Base-by-base conservation (phyloP, 2,329 filamentous ascomycete genomes). In the Nannizziopsis arthrosporioides region DNA sequence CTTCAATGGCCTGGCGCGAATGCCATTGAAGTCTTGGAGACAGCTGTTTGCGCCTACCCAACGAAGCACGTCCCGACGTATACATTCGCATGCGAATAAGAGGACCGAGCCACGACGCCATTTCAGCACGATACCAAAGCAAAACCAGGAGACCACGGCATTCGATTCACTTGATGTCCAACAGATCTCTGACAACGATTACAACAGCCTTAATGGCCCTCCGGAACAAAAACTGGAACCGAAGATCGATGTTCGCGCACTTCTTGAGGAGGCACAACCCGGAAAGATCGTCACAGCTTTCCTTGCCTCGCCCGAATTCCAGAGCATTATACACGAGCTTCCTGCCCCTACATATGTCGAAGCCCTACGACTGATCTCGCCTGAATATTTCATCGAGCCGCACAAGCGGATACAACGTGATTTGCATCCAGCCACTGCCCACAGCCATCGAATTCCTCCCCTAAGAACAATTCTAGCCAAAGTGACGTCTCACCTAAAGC, bases 321-420 rank as follows among this genome's bases (percentile, higher is more conserved):
- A 54, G 9, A 43, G 63, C 15, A 54, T 67, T 42, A 56, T 59
- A 46, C 17, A 41, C 49, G 22, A 51, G 37, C 27, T 87, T 17
- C 71, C 81, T 0, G 61, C 70, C 1, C 67, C 73, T 1, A 73
- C 73, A 0, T 80, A 87, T 57, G 77, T 78, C 1, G 78, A 83
- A 53, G 73, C 84, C 8, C 61, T 89, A 27, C 72, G 73, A 31
- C 69, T 73, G 4, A 63, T 88, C 7, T 78, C 84, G 49, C 81
- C 83, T 0, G 57, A 63, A 18, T 62, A 73, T 53, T 73, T 76
- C 51, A 55, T 77, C 36, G 61, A 66, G 18, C 65, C 67, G 1
- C 68, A 71, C 55, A 65, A 75, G 3, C 57, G 63, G 17, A 63
- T 78, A 14, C 68, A 74, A 45, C 59, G 64, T 15, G 62, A 73